Evolutionary conservation across 257 asterid genomes (phyloP).

Genomic region (Linaria vulgaris): DNA sequence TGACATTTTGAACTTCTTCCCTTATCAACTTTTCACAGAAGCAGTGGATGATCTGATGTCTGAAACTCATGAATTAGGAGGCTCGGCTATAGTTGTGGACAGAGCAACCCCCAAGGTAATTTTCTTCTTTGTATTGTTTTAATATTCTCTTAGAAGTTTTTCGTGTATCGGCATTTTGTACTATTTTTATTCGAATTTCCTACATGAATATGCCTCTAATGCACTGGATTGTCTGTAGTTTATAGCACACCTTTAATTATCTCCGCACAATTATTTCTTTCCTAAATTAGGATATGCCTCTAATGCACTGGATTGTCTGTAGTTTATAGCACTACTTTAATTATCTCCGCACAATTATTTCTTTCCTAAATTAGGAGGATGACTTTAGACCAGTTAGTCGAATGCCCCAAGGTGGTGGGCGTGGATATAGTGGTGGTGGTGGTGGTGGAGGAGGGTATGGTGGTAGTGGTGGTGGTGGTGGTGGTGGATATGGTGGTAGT

Average conservation of each 20-base stretch:
- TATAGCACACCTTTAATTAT: too few relatives aligned
- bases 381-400: conserved; percentile 77
- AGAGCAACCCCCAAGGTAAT: conserved; percentile 96
- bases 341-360: conserved; percentile 1
- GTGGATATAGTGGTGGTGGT: conserved; percentile 76
- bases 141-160: too few relatives aligned
- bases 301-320: background rate
- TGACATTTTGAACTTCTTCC: conserved; percentile 11
- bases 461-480: conserved; percentile 60
- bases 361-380: conserved; percentile 56
- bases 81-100: conserved; percentile 90
- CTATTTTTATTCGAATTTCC: too few relatives aligned
- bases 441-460: conserved; percentile 52
- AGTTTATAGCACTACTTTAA: background rate
- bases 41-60: conserved; percentile 96
- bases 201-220: too few relatives aligned
- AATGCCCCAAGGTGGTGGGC: conserved; percentile 51
- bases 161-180: too few relatives aligned
- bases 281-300: too few relatives aligned
- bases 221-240: too few relatives aligned
- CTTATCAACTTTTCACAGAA: conserved; percentile 48
- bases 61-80: conserved; percentile 91
- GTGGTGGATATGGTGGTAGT: conserved; percentile 53
- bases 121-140: background rate
- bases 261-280: too few relatives aligned